Base-by-base conservation (phyloP, 140 eudicot species). In the Stevia rebaudiana region DNA sequence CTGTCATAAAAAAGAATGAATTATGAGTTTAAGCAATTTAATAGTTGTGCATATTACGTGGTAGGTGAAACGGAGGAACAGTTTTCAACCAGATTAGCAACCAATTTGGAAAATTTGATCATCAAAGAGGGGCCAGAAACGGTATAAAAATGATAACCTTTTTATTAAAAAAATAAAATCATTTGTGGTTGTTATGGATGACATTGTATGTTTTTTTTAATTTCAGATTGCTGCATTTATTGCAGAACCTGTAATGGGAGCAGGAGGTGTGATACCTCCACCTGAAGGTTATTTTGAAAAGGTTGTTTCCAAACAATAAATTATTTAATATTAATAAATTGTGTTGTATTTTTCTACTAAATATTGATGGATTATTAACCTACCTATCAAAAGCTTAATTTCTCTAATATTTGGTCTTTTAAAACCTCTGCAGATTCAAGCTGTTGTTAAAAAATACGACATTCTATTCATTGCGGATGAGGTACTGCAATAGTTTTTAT, bases 201-300 rank as follows among this genome's bases (percentile, higher is more conserved):
- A 71, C 63, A 19, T 17, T 16, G 11, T 54, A 6, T 53, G 17
- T 11, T 39, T 64, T 67, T 21, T 59, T 2, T 69, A 31, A 52
- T 82, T 74, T 63, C 86, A 91, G 98, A 79, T 91, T 79, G 96
- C 95, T 69, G 98, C 98, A 15, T 91, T 91, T 67, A 91, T 91
- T 75, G 98, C 98, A 15, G 96, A 91, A 65, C 98, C 98, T 55
- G 91, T 91, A 41, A 87, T 91, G 89, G 98, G 96, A 53, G 98
- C 98, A n/a, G 98, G 98, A 73, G 98, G 98, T 19, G 98, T 91
- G 60, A 85, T 91, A 55, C 95, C 84, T 40, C 98, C 98, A 43
- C 98, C 98, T 1, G 86, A 85, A 78, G 88, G 89, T 52, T 91
- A 91, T 72, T 91, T 91, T 65, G 96, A 91, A 44, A 91, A 91